phyloP scores from a whole-genome alignment of 2,329 filamentous ascomycete species.

The Xylaria arbuscula region DNA sequence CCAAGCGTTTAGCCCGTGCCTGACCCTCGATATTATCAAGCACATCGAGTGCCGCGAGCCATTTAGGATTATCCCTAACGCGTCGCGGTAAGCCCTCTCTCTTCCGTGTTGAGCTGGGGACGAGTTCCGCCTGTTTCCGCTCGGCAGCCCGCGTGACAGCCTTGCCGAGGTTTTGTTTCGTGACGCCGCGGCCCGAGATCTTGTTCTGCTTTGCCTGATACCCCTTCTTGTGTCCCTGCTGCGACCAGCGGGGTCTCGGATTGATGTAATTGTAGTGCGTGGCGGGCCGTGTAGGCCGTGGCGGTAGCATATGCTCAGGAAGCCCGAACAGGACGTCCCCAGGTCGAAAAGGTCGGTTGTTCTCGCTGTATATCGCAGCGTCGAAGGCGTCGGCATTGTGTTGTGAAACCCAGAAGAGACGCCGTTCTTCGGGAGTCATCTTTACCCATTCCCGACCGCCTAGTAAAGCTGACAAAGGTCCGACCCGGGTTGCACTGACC shows the following conservation, averaged over 20 bases:
- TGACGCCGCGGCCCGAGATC: slow-evolving; percentile 59
- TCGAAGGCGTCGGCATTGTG: slow-evolving; percentile 51
- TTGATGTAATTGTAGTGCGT: slow-evolving; percentile 61
- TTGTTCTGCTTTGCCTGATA: slow-evolving; percentile 61
- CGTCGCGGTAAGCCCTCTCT: slow-evolving; percentile 54
- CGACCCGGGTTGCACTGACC: no score
- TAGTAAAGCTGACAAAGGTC: slow-evolving; percentile 25
- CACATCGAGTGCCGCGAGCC: slow-evolving; percentile 57
- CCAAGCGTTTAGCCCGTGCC: slow-evolving; percentile 3
- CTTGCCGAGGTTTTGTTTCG: slow-evolving; percentile 64
- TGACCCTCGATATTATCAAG: slow-evolving; percentile 42
- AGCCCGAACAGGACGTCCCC: slow-evolving; percentile 41
- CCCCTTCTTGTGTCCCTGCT: slow-evolving; percentile 59
- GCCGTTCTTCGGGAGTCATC: slow-evolving; percentile 38
- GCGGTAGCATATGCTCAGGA: slow-evolving; percentile 32
- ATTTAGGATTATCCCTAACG: slow-evolving; percentile 58
- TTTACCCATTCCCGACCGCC: slow-evolving; percentile 33
- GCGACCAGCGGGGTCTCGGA: slow-evolving; percentile 61
- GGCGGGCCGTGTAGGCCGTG: slow-evolving; percentile 41
- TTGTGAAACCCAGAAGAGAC: slow-evolving; percentile 41
- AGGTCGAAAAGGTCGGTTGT: slow-evolving; percentile 46
- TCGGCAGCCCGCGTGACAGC: slow-evolving; percentile 48
- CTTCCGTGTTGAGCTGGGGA: slow-evolving; percentile 10
- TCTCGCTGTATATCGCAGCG: slow-evolving; percentile 54
- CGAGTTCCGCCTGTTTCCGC: slow-evolving; percentile 52